Base-by-base conservation (phyloP, 352 stramenopile species). In the Phytopythium kandeliae region DNA sequence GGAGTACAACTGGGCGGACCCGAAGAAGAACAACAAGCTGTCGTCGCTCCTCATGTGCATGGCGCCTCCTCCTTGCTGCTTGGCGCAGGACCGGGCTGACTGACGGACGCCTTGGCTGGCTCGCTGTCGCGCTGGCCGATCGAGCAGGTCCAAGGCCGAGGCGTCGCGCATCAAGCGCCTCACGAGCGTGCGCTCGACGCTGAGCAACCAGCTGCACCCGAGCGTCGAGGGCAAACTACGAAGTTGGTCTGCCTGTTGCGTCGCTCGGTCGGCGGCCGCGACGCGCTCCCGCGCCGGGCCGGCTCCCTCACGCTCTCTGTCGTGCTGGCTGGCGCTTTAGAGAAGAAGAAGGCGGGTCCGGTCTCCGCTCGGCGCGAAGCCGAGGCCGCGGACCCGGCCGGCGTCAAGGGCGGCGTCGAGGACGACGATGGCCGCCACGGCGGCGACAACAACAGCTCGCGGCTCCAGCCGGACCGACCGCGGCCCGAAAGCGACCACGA, bases 1-100 rank as follows among this genome's bases (percentile, higher is more conserved):
- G 79, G 69, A 87, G 26, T 93, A 81, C 69, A 93, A 93, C 69
- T 93, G 82, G 82, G 69, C 69, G 19, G 79, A 91, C 38, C 82
- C 79, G 28, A 82, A 78, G 64, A 89, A 90, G 57, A 93, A 90
- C 65, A 86, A 76, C 47, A 63, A 73, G 44, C 55, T 91, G 4
- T 72, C 69, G 33, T 71, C 69, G 1, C 73, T 82, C 38, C 86
- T 93, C 69, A 91, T 93, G 82, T 93, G 33, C 30, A 73, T 72
- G 21, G 5, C 37, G 11, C 10, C 28, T n/a, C n/a, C n/a, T n/a
- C 28, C 28, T 45, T 21, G 22, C 7, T 6, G 31, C 4, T 9
- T 44, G 28, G 31, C 31, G 31, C 31, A n/a, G n/a, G n/a, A n/a
- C n/a, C n/a, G n/a, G n/a, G n/a, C n/a, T n/a, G n/a, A n/a, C n/a